Evolutionary conservation across 1,139 yeast species (phyloP).

Genomic region (Debaryomyces nepalensis): DNA sequence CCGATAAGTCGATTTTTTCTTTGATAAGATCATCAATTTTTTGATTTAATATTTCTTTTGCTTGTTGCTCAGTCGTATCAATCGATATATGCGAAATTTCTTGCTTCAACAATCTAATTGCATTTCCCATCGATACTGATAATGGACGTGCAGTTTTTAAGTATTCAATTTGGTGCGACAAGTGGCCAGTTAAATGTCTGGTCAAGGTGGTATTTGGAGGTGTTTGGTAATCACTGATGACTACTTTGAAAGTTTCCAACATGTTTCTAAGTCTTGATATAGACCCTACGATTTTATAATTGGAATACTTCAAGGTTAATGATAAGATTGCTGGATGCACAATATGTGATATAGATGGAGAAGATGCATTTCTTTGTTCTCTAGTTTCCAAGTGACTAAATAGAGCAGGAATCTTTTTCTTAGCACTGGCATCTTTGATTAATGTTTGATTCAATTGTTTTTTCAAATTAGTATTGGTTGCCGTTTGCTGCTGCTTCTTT

Average conservation of each 20-base stretch:
- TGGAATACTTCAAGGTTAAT: conserved; percentile 78
- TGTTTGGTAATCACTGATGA: conserved; percentile 79
- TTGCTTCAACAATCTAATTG: conserved; percentile 96
- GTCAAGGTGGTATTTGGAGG: conserved; percentile 86
- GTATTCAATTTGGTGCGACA: conserved; percentile 94
- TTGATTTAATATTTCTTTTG: conserved; percentile 67
- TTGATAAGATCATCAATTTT: conserved; percentile 80
- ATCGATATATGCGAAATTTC: conserved; percentile 80
- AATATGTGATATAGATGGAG: conserved; percentile 64
- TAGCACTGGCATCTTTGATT: conserved; percentile 43
- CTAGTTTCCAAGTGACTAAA: conserved; percentile 89
- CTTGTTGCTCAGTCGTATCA: conserved; percentile 71
- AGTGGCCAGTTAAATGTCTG: conserved; percentile 84
- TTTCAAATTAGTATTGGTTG: conserved; percentile 55
- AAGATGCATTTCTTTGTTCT: conserved; percentile 73
- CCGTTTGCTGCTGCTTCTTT: conserved; percentile 35
- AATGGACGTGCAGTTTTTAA: conserved; percentile 90
- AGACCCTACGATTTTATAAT: conserved; percentile 88
- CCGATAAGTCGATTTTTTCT: conserved; percentile 86
- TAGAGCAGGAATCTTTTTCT: conserved; percentile 59
- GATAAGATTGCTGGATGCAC: conserved; percentile 88
- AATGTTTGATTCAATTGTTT: conserved; percentile 60
- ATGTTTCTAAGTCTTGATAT: conserved; percentile 82
- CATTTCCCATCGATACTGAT: conserved; percentile 95
- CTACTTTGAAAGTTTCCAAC: conserved; percentile 82